Conservation (phyloP, 2,329 filamentous ascomycete species). For the Pseudogymnoascus sp. region DNA sequence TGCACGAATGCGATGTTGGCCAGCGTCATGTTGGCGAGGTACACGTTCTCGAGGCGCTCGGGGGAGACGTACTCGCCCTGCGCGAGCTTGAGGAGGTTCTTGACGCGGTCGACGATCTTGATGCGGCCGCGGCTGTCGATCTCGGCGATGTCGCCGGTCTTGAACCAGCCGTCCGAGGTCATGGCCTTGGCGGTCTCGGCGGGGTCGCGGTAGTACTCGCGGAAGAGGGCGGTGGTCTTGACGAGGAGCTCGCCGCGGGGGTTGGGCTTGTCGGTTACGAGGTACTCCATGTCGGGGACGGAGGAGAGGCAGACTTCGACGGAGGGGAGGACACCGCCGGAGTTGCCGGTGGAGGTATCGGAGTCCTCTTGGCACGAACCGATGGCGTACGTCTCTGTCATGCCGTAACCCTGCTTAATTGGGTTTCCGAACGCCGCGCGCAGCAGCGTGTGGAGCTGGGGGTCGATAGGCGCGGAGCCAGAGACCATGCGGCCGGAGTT, state of each 20-base stretch:
- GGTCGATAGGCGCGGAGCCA: conserved; percentile 85
- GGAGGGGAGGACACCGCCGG: conserved; percentile 60
- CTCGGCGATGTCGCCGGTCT: conserved; percentile 83
- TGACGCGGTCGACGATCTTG: conserved; percentile 90
- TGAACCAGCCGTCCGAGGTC: conserved; percentile 91
- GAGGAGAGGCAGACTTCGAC: conserved; percentile 74
- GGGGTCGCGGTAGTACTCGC: conserved; percentile 81
- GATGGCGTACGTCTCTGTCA: conserved; percentile 87
- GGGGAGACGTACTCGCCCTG: conserved; percentile 98
- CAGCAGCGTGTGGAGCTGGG: conserved; percentile 79
- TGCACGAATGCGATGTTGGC: conserved; percentile 81
- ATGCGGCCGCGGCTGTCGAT: conserved; percentile 81
- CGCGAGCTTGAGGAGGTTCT: conserved; percentile 97
- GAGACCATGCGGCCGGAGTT: conserved; percentile 66
- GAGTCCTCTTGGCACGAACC: conserved; percentile 58
- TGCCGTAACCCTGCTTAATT: conserved; percentile 81
- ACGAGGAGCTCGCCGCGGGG: conserved; percentile 86
- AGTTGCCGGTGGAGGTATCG: conserved; percentile 73
- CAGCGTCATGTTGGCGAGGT: conserved; percentile 70
- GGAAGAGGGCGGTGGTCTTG: conserved; percentile 71
- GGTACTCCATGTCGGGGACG: conserved; percentile 91
- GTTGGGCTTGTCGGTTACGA: conserved; percentile 74
- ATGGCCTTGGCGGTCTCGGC: conserved; percentile 79
- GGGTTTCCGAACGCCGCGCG: conserved; percentile 71
- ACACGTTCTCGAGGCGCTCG: conserved; percentile 93